Conservation (phyloP, 2,329 filamentous ascomycete species). For the Celoporthe dispersa region DNA sequence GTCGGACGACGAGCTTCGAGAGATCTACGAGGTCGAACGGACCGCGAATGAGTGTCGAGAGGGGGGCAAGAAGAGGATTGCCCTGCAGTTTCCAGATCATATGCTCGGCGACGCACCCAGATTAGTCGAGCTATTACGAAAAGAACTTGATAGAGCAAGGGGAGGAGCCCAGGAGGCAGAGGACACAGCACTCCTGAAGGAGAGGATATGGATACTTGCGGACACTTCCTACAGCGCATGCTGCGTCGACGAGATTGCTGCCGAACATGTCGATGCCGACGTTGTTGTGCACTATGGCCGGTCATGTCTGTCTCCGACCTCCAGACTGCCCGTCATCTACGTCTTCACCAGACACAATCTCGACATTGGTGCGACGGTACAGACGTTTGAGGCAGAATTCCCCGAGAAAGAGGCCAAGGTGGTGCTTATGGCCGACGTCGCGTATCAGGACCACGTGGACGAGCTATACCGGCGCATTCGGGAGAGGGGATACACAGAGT, state of each 20-base stretch:
- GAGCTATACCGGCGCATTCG: conserved; percentile 59
- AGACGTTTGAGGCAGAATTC: conserved; percentile 72
- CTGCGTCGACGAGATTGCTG: conserved; percentile 95
- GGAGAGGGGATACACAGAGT: conserved; percentile 67
- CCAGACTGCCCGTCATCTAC: conserved; percentile 84
- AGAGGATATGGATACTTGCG: conserved; percentile 78
- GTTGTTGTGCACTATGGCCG: conserved; percentile 94
- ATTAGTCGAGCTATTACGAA: conserved; percentile 68
- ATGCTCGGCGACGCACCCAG: conserved; percentile 87
- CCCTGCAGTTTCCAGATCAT: conserved; percentile 92
- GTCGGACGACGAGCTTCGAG: conserved; percentile 69
- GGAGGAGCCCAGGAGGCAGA: background rate
- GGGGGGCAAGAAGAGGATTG: conserved; percentile 75
- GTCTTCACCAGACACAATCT: conserved; percentile 81
- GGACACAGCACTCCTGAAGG: conserved; percentile 13
- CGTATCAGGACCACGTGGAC: conserved; percentile 76
- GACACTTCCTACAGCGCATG: conserved; percentile 98
- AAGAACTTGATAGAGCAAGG: conserved; percentile 38
- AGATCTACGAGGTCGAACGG: conserved; percentile 83
- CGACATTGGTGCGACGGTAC: conserved; percentile 59
- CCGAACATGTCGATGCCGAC: conserved; percentile 89
- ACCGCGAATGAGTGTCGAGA: conserved; percentile 77
- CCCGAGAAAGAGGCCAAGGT: conserved; percentile 65
- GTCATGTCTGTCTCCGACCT: conserved; percentile 88
- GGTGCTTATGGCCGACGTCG: conserved; percentile 87